These are phyloP conservation scores for Castanea crenata DNA, from an alignment of 306 rosid genomes.

Conservation along the genomic window DNA sequence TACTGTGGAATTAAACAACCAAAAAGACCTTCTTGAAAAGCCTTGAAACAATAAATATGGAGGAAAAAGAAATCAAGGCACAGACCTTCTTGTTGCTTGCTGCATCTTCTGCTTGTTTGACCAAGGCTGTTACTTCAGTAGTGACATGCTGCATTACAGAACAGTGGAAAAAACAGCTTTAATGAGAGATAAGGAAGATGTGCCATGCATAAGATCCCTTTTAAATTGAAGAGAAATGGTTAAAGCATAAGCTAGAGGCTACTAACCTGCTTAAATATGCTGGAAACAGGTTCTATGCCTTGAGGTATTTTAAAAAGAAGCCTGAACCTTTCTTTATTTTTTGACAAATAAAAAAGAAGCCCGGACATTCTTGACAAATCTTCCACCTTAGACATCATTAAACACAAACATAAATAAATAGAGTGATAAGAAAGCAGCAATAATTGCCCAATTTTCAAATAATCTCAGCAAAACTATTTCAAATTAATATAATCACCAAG, in stretches of 20 bases:
- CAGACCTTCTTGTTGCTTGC: slow-evolving; percentile 86
- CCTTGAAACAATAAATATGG: background rate
- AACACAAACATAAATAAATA: background rate
- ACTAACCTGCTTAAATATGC: slow-evolving; percentile 83
- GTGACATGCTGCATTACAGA: slow-evolving; percentile 75
- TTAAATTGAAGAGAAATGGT: background rate
- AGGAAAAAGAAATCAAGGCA: slow-evolving; percentile 17
- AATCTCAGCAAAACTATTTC: background rate
- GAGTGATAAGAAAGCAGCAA: slow-evolving; percentile 9
- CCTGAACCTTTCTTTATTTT: slow-evolving; percentile 42
- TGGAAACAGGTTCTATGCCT: slow-evolving; percentile 90
- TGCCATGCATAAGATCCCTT: background rate
- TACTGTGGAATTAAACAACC: background rate
- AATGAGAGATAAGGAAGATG: background rate
- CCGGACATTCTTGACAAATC: slow-evolving; percentile 77
- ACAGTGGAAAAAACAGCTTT: slow-evolving; percentile 14
- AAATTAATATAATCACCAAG: background rate
- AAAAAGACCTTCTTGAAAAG: slow-evolving; percentile 9
- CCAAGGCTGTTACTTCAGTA: slow-evolving; percentile 89
- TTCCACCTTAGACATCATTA: slow-evolving; percentile 49
- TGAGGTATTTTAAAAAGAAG: slow-evolving; percentile 88
- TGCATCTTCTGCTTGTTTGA: slow-evolving; percentile 96
- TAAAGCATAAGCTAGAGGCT: slow-evolving; percentile 14
- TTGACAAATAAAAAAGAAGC: too few relatives aligned
- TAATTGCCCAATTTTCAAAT: background rate